Evolutionary conservation across 2,329 filamentous ascomycete genomes (phyloP).

Genomic region (Colletotrichum echinochloae): DNA sequence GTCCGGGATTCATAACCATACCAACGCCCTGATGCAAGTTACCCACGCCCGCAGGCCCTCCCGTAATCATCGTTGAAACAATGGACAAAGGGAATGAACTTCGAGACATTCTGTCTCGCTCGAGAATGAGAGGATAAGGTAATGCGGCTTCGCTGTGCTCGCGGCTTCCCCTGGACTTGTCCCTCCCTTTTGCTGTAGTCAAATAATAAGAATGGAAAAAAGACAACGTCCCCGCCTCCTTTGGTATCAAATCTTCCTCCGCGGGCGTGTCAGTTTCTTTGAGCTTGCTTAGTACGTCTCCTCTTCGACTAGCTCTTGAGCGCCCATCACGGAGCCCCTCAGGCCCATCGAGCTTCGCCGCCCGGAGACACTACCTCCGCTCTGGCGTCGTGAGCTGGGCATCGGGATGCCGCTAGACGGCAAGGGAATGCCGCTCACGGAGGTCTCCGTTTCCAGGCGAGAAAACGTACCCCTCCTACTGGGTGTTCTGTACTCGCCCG

Average conservation of each 20-base stretch:
- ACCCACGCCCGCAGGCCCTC: conserved; percentile 30
- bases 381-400: conserved; percentile 58
- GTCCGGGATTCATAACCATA: conserved; percentile 36
- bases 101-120: conserved; percentile 14
- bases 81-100: conserved; percentile 33
- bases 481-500: conserved; percentile 61
- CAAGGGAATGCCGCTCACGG: conserved; percentile 54
- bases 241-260: conserved; percentile 36
- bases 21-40: conserved; percentile 36
- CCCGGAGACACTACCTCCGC: conserved; percentile 47
- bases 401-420: conserved; percentile 61
- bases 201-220: conserved; percentile 49
- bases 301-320: conserved; percentile 61
- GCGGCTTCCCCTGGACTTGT: not conserved
- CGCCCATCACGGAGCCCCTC: conserved; percentile 43
- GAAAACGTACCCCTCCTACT: conserved; percentile 67
- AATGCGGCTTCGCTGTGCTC: conserved; percentile 30
- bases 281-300: conserved; percentile 62
- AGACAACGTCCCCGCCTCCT: conserved; percentile 47
- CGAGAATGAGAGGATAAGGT: conserved; percentile 26
- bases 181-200: not conserved
- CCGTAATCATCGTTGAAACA: conserved; percentile 30
- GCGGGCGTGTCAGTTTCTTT: not conserved
- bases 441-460: conserved; percentile 58
- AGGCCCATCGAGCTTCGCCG: conserved; percentile 53